Base-by-base conservation (phyloP, 2,329 filamentous ascomycete species). In the Amylocarpus encephaloides region DNA sequence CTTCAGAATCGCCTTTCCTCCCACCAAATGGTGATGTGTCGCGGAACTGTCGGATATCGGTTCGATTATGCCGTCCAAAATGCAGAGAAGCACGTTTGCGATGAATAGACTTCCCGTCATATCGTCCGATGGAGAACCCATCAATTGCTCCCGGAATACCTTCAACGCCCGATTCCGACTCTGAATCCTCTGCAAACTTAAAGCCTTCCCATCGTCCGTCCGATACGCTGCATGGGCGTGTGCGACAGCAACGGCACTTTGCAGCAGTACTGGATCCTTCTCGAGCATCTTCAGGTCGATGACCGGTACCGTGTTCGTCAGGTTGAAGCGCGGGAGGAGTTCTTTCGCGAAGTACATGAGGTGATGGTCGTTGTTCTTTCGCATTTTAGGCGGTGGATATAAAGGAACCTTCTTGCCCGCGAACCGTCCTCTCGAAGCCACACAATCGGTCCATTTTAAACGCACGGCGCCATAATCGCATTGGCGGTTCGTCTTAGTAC, bases 21-120 rank as follows among this genome's bases (percentile, higher is more conserved):
- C 61, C 2, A 61, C 50, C 1, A 63, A 46, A 49, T 62, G 61
- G 33, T 60, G 57, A 41, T 61, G 59, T 15, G 56, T 59, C 3
- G 60, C 57, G 7, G 58, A 55, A 16, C 51, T 55, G 35, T 61
- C 57, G 11, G 56, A 59, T 10, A 56, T 56, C 6, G 60, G 61
- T 43, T 62, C 61, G 41, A 63, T 58, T 26, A 63, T 61, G 6
- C 61, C 61, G 36, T 63, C 61, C 11, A 63, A 50, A 6, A 73
- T 70, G 51, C 71, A 72, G 0, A 73, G 65, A 1, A 73, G 55
- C 1, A 73, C 61, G 19, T 73, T 71, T 2, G 70, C 70, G 19
- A 72, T 67, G 0, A 73, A 64, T 1, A 73, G 52, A 2, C 68
- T 65, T 0, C 64, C 63, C 9, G 66, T 63, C 1, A 64, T 55